Evolutionary conservation across 768 basidiomycete genomes (phyloP).

Genomic region (Panus rudis): DNA sequence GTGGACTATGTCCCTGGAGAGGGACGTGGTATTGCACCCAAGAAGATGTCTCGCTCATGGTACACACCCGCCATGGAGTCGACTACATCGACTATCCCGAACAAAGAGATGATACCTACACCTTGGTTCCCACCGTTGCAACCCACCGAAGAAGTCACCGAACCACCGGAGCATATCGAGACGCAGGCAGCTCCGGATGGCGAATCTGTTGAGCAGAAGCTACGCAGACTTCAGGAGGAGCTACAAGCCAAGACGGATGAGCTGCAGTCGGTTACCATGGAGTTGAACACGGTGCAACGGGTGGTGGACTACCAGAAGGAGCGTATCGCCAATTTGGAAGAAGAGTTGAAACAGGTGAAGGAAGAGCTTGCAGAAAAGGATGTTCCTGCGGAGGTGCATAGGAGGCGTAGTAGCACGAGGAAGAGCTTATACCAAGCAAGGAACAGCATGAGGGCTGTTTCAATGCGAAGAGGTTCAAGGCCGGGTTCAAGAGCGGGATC

Average conservation of each 20-base stretch:
- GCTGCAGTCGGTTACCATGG: conserved; percentile 6
- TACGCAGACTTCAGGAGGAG: conserved; percentile 1
- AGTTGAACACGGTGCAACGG: conserved; percentile 4
- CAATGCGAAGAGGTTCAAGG: background rate
- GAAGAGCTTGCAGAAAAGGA: background rate
- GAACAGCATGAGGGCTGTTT: background rate
- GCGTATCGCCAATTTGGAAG: conserved; percentile 7
- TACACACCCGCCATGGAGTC: conserved; percentile 7
- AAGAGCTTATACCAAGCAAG: conserved; percentile 1
- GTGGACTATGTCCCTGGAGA: conserved; percentile 11
- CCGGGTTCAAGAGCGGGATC: background rate
- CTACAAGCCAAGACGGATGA: conserved; percentile 1
- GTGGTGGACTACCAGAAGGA: conserved; percentile 13
- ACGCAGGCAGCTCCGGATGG: background rate
- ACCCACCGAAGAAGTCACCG: conserved; percentile 4
- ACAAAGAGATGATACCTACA: conserved; percentile 3
- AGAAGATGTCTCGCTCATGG: conserved; percentile 10
- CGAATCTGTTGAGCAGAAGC: conserved; percentile 1
- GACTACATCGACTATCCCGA: conserved; percentile 6
- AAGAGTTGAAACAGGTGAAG: conserved; percentile 4
- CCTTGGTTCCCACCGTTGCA: conserved; percentile 13
- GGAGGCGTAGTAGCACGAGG: background rate
- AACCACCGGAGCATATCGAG: background rate
- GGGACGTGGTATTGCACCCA: conserved; percentile 2
- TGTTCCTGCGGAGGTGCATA: background rate